Conservation (phyloP, 768 basidiomycete genomes). For the Hortiboletus campestris region DNA sequence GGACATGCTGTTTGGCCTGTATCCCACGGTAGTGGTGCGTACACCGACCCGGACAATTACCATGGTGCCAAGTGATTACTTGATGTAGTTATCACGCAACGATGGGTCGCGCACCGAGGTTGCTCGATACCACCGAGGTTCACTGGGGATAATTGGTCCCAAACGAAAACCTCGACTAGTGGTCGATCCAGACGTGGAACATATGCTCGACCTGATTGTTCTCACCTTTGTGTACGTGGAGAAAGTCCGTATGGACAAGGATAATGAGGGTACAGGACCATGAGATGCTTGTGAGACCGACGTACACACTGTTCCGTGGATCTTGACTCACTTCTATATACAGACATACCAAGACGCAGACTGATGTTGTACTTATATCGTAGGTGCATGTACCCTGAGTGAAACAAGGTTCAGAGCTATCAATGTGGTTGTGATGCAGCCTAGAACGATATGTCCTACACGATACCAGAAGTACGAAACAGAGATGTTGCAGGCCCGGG, state of each 20-base stretch:
- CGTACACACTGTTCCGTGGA: background rate
- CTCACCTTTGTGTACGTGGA: conserved; percentile 35
- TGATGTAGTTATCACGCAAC: conserved; percentile 20
- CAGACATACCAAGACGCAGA: background rate
- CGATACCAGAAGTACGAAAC: background rate
- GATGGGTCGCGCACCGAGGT: conserved; percentile 15
- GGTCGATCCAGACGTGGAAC: conserved; percentile 16
- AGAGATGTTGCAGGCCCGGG: background rate
- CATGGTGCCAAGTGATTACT: background rate
- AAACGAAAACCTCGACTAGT: conserved; percentile 20
- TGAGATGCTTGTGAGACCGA: conserved; percentile 6
- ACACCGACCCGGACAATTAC: background rate
- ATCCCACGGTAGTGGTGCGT: conserved; percentile 15
- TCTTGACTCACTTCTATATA: background rate
- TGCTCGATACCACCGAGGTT: conserved; percentile 20
- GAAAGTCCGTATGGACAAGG: conserved; percentile 29
- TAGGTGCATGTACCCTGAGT: conserved; percentile 9
- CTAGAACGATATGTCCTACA: background rate
- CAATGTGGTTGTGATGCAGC: background rate
- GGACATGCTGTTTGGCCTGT: conserved; percentile 18
- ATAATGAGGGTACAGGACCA: background rate
- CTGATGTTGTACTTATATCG: conserved; percentile 8
- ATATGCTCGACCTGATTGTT: conserved; percentile 28
- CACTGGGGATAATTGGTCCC: conserved; percentile 19
- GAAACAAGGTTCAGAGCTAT: background rate